phyloP scores from a whole-genome alignment of 495 filamentous ascomycete genomes.

The Xylaria nigripes region DNA sequence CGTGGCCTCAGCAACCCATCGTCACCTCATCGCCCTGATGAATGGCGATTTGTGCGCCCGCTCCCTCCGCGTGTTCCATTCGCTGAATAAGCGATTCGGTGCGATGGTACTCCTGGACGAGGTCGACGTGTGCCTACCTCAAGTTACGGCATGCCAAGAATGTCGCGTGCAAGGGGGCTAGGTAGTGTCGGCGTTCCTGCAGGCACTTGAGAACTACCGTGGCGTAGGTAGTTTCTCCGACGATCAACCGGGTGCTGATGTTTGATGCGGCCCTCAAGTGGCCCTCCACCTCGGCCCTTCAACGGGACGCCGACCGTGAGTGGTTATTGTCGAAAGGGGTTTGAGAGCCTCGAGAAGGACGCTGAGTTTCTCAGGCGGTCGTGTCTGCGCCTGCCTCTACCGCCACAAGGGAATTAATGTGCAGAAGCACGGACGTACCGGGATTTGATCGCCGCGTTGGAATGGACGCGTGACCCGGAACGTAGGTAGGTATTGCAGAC shows the following conservation, averaged over 20 bases:
- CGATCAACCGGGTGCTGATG: slow-evolving; percentile 36
- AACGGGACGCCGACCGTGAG: slow-evolving; percentile 25
- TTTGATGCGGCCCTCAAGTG: slow-evolving; percentile 37
- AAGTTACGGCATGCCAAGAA: slow-evolving; percentile 64
- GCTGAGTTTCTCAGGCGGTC: too few relatives aligned
- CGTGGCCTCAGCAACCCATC: slow-evolving; percentile 31
- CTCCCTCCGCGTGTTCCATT: slow-evolving; percentile 32
- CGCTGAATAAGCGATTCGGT: slow-evolving; percentile 36
- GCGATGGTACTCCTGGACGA: slow-evolving; percentile 38
- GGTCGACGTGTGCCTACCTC: slow-evolving; percentile 36
- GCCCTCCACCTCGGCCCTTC: slow-evolving; percentile 33
- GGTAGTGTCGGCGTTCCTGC: slow-evolving; percentile 57
- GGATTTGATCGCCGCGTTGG: slow-evolving; percentile 25
- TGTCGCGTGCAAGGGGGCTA: slow-evolving; percentile 69
- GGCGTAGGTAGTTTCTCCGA: slow-evolving; percentile 36
- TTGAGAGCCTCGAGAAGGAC: slow-evolving; percentile 34
- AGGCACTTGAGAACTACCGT: slow-evolving; percentile 36
- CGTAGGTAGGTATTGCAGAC: slow-evolving; percentile 38
- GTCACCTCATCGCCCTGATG: slow-evolving; percentile 32
- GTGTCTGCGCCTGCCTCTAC: slow-evolving; percentile 26
- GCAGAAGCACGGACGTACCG: slow-evolving; percentile 18
- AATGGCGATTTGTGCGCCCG: slow-evolving; percentile 30
- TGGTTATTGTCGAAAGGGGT: slow-evolving; percentile 34
- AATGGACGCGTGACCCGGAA: slow-evolving; percentile 39
- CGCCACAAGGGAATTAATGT: slow-evolving; percentile 24